Evolutionary conservation across 441 rosid genomes (phyloP).

Genomic region (Populus hybrid): DNA sequence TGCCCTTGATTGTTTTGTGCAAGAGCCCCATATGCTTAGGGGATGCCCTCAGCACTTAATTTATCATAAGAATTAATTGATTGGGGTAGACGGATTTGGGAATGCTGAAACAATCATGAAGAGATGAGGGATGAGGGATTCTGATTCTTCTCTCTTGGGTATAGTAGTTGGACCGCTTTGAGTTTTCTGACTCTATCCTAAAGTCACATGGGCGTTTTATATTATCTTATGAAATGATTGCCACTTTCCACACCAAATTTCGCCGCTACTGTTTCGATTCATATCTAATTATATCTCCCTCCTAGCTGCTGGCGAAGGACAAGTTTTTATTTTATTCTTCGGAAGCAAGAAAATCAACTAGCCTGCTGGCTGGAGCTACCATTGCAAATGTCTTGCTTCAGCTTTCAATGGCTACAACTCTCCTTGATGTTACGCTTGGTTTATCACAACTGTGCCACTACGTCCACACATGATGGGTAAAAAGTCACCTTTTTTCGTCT

Average conservation of each 20-base stretch:
- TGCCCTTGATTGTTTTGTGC: conserved; percentile 5
- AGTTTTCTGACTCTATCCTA: conserved; percentile 16
- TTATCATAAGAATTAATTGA: conserved; percentile 7
- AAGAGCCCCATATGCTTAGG: conserved; percentile 12
- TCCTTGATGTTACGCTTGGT: no score
- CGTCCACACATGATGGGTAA: no score
- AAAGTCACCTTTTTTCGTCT: no score
- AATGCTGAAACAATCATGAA: conserved; percentile 40
- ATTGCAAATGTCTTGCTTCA: not conserved
- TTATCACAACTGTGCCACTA: no score
- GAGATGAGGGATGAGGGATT: conserved; percentile 26
- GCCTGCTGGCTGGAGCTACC: not conserved
- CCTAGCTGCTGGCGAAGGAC: not conserved
- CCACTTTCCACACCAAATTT: not conserved
- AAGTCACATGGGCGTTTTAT: conserved; percentile 21
- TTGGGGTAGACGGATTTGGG: conserved; percentile 26
- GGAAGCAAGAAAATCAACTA: not conserved
- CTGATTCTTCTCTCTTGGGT: conserved; percentile 37
- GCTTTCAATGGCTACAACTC: no score
- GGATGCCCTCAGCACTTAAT: not conserved
- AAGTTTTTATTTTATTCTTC: not conserved
- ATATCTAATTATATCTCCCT: not conserved
- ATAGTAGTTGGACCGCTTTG: conserved; percentile 31
- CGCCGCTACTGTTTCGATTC: not conserved
- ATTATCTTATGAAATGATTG: not conserved